Percentiles rank a stretch among this genome's conserved stretches.
Evolutionary conservation across 2,329 filamentous ascomycete species (phyloP).

Genomic region (Phaeosphaeria sp.): DNA sequence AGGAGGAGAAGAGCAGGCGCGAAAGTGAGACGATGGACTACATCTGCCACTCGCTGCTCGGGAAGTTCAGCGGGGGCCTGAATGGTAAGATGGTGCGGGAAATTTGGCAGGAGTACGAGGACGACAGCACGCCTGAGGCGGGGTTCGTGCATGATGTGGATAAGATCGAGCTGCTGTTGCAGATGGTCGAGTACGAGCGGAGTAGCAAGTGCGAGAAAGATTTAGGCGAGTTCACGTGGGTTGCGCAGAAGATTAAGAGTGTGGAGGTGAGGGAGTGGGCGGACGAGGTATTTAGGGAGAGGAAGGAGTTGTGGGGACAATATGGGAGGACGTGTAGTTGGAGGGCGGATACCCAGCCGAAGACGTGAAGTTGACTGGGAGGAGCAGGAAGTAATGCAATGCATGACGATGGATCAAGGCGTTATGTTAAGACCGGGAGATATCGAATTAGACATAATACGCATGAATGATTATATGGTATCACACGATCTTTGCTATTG

Average conservation of each 20-base stretch:
- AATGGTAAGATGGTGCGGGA: constrained; percentile 74
- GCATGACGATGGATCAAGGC: neutral
- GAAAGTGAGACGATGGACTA: constrained; percentile 93
- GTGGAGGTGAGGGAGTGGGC: constrained; percentile 84
- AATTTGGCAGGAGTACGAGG: constrained; percentile 96
- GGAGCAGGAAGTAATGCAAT: neutral
- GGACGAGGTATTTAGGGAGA: constrained; percentile 75
- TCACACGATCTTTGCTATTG: constrained; percentile 12
- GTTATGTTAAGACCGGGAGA: neutral
- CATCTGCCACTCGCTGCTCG: constrained; percentile 75
- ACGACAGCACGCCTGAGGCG: constrained; percentile 81
- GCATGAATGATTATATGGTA: neutral
- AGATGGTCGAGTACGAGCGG: constrained; percentile 97
- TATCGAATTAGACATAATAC: neutral
- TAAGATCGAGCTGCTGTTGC: constrained; percentile 92
- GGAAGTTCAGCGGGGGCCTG: constrained; percentile 73
- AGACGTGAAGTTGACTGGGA: constrained; percentile 4
- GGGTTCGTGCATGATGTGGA: constrained; percentile 95
- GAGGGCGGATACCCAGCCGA: constrained; percentile 34
- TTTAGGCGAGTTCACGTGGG: constrained; percentile 85
- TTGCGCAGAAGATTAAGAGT: constrained; percentile 74
- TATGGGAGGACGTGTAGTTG: constrained; percentile 43
- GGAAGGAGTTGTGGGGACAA: constrained; percentile 73
- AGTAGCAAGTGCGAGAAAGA: constrained; percentile 70
- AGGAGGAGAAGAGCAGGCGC: constrained; percentile 86